These are phyloP conservation scores for Aspergillus taichungensis DNA, from an alignment of 495 filamentous ascomycete genomes.

Conservation along the genomic window DNA sequence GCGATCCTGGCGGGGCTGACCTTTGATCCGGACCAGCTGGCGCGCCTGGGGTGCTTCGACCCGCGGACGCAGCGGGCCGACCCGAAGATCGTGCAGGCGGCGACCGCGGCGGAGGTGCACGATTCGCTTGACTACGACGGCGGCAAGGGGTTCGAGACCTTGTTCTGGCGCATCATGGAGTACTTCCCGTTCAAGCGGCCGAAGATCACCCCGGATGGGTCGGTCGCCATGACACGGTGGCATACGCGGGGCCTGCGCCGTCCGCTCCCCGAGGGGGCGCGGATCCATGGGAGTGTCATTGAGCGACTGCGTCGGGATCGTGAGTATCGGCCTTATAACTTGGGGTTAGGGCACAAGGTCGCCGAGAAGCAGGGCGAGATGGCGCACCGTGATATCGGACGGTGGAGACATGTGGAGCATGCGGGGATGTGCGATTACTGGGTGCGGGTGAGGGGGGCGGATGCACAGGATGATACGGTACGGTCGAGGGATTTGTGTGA, in stretches of 20 bases:
- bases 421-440: slow-evolving; percentile 5
- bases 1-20: slow-evolving; percentile 58
- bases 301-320: slow-evolving; percentile 6
- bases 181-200: slow-evolving; percentile 11
- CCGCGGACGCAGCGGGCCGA: neutral
- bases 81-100: neutral
- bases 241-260: slow-evolving; percentile 7
- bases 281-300: slow-evolving; percentile 10
- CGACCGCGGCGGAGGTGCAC: slow-evolving; percentile 4
- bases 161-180: slow-evolving; percentile 14
- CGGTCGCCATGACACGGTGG: slow-evolving; percentile 7
- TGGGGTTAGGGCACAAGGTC: slow-evolving; percentile 6
- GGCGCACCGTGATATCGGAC: neutral
- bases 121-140: slow-evolving; percentile 9
- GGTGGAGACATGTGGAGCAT: neutral
- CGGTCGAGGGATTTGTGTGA: slow-evolving; percentile 16
- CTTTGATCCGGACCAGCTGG: slow-evolving; percentile 58
- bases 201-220: slow-evolving; percentile 10
- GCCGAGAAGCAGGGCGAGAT: neutral
- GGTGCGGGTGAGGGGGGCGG: neutral
- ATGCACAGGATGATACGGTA: neutral
- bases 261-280: slow-evolving; percentile 3
- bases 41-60: slow-evolving; percentile 50
- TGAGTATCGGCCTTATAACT: slow-evolving; percentile 11
- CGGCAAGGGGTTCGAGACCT: slow-evolving; percentile 7